phyloP scores from a whole-genome alignment of 2,329 filamentous ascomycete genomes.

The Penicillium sp. region DNA sequence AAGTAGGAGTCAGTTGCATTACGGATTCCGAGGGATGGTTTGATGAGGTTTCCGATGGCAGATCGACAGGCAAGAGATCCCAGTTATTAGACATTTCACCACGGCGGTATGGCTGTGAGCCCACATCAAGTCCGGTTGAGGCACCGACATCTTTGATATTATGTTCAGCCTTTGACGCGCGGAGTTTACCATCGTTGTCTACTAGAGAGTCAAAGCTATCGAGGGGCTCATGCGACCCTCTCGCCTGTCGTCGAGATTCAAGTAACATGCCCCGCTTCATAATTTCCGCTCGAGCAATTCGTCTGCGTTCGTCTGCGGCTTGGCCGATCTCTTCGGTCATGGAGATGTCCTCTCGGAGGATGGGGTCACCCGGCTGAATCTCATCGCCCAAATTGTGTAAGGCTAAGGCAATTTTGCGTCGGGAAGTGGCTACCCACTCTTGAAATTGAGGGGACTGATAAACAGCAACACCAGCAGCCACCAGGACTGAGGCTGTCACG shows the following conservation, averaged over 20 bases:
- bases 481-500: conserved; percentile 59
- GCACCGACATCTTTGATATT: conserved; percentile 23
- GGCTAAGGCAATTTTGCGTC: conserved; percentile 60
- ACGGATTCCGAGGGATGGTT: conserved; percentile 43
- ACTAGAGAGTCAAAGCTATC: conserved; percentile 47
- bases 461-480: conserved; percentile 61
- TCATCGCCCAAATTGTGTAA: conserved; percentile 61
- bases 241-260: conserved; percentile 36
- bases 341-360: conserved; percentile 42
- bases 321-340: conserved; percentile 47
- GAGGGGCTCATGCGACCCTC: conserved; percentile 14
- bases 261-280: conserved; percentile 42
- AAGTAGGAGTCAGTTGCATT: conserved; percentile 47
- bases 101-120: conserved; percentile 26
- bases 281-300: conserved; percentile 46
- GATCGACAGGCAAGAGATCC: conserved; percentile 26
- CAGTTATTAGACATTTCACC: conserved; percentile 18
- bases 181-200: conserved; percentile 41
- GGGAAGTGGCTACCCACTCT: conserved; percentile 61
- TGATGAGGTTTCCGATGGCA: conserved; percentile 34
- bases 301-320: conserved; percentile 45
- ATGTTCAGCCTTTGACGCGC: conserved; percentile 5
- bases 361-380: conserved; percentile 48
- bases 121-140: conserved; percentile 40
- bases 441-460: conserved; percentile 64